Percentiles rank a stretch among this genome's conserved stretches.
phyloP scores from a whole-genome alignment of 75 land plant genomes.

The Larix kaempferi region DNA sequence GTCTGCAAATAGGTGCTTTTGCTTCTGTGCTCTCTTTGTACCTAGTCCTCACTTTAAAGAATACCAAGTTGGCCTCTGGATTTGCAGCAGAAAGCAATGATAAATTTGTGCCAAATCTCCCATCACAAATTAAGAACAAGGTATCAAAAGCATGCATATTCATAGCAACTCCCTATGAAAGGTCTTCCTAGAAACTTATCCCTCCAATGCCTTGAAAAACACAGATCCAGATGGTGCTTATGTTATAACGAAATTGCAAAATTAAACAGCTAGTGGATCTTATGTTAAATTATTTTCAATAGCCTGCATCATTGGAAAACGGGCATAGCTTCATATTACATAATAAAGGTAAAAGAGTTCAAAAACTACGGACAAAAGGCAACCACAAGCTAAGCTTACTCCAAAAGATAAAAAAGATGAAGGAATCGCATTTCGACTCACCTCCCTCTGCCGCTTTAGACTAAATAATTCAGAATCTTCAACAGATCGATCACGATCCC shows the following conservation, averaged over 20 bases:
- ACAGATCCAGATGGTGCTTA: neutral
- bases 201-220: neutral
- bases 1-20: neutral
- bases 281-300: neutral
- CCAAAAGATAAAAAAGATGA: neutral
- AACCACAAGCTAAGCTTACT: neutral
- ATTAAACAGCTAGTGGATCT: neutral
- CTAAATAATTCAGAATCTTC: constrained; percentile 82
- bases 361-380: neutral
- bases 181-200: neutral
- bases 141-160: neutral
- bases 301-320: too few relatives aligned
- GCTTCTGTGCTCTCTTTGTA: neutral
- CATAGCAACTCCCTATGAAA: neutral
- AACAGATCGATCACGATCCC: constrained; percentile 69
- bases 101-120: neutral
- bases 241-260: neutral
- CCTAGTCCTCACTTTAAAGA: neutral
- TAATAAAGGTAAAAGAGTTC: too few relatives aligned
- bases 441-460: constrained; percentile 56
- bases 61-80: neutral
- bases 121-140: neutral
- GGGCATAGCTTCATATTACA: too few relatives aligned
- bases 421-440: constrained; percentile 9
- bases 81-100: neutral